Conservation (phyloP, 2,329 filamentous ascomycete genomes). For the Clarireedia homoeocarpa region DNA sequence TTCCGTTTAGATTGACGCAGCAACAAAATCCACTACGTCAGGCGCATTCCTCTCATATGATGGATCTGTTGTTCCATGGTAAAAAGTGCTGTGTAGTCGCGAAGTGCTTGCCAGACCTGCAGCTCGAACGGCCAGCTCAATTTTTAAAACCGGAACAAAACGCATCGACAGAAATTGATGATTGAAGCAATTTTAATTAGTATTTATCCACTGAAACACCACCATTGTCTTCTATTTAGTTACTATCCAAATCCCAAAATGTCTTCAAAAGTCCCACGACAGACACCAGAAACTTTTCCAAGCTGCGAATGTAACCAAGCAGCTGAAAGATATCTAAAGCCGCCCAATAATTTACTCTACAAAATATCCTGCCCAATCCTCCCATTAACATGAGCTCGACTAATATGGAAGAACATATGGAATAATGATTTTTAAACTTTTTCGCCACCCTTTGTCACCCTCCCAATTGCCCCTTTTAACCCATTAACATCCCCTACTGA, state of each 20-base stretch:
- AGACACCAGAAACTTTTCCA: background rate
- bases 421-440: background rate
- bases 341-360: background rate
- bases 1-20: conserved; percentile 30
- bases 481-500: background rate
- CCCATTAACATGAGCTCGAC: background rate
- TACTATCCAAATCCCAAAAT: background rate
- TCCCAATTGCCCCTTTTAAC: background rate
- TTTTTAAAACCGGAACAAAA: background rate
- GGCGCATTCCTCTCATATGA: conserved; percentile 21
- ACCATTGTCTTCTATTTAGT: background rate
- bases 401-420: background rate
- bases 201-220: background rate
- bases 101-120: background rate
- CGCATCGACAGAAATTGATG: too few species aligned
- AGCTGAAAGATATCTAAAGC: background rate
- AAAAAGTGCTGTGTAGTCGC: background rate
- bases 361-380: background rate
- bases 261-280: background rate
- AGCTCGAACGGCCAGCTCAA: too few species aligned
- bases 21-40: conserved; percentile 26
- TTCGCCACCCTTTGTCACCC: background rate
- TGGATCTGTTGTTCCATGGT: conserved; percentile 19
- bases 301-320: too few species aligned
- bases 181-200: too few species aligned